Base-by-base conservation (phyloP, 768 basidiomycete genomes). In the Hemileccinum impolitum region DNA sequence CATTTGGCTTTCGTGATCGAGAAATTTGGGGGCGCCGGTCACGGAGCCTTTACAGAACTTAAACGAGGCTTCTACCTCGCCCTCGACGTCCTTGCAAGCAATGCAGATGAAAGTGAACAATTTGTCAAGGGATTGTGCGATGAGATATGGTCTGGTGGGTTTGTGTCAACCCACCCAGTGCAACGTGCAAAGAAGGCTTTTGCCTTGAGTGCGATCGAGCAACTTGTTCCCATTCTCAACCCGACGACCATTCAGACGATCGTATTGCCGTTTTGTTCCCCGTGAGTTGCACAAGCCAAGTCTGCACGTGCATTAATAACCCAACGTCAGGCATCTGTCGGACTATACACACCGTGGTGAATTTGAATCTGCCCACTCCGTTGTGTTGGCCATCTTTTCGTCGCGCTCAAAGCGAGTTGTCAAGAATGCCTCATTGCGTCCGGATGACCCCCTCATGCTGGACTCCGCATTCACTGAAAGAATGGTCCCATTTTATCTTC, bases 351-450 rank as follows among this genome's bases (percentile, higher is more conserved):
- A 88, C 54, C 81, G 86, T 30, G 87, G 92, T 54, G 81, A 81
- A n/a, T 94, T 82, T 57, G 91, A 94, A 64, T 86, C 89, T 0
- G 82, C 90, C 1, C 92, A 94, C 63, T 93, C 91, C 9, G 87
- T 89, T 23, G 69, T 94, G 31, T 72, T 94, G 13, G 76, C 90
- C 4, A 73, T 90, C 35, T 85, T 91, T 60, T 77, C 85, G 10
- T 74, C 80, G 25, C 75, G 78, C 57, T 78, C 81, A 0, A 75
- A 79, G 52, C 67, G 63, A 17, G 40, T 57, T 21, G 54, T 46
- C 8, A 48, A 63, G 45, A 49, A 45, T 18, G 25, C 40, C 5
- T 40, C 48, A 8, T 23, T 55, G 32, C 32, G 18, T 15, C 18
- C 14, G n/a, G 47, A 57, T 48, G 48, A 53, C 32, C 51, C 43